A percentile compares a stretch with the other conserved stretches of the same genome.
These are phyloP conservation scores for Lophiostoma macrostomum DNA, from an alignment of 495 filamentous ascomycete species.

Conservation along the genomic window DNA sequence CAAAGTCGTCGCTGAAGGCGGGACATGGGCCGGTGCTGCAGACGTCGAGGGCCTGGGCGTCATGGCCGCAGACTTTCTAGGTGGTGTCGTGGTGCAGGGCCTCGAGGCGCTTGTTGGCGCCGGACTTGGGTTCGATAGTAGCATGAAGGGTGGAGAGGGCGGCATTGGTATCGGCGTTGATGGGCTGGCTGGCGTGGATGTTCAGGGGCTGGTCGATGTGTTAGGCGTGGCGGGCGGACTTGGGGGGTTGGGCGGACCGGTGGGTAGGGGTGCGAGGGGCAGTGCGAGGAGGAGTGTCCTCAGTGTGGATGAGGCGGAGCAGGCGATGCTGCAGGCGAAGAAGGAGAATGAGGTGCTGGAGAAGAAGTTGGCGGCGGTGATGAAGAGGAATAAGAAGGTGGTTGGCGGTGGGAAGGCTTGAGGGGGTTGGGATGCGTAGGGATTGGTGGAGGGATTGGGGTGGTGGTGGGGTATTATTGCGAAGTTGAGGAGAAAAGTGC, in stretches of 20 bases:
- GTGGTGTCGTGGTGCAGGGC: constrained; percentile 28
- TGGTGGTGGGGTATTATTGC: no score
- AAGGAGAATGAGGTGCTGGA: constrained; percentile 69
- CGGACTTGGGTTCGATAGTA: constrained; percentile 8
- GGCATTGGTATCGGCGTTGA: constrained; percentile 4
- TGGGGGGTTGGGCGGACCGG: constrained; percentile 29
- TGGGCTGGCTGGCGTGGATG: constrained; percentile 6
- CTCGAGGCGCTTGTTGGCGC: constrained; percentile 30
- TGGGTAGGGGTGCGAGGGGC: constrained; percentile 21
- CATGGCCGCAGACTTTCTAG: constrained; percentile 24
- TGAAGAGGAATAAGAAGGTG: constrained; percentile 57
- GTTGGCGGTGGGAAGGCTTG: constrained; percentile 10
- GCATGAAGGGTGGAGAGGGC: constrained; percentile 1
- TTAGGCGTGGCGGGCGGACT: constrained; percentile 2
- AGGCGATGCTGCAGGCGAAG: constrained; percentile 51
- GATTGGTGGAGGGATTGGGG: no score
- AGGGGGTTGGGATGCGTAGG: no score
- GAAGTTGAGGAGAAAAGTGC: no score
- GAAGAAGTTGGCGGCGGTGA: constrained; percentile 59
- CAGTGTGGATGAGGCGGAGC: constrained; percentile 61
- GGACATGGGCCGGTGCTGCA: background rate
- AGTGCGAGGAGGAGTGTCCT: constrained; percentile 39
- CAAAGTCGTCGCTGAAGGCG: constrained; percentile 25
- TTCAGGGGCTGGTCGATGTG: constrained; percentile 9
- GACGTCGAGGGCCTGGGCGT: constrained; percentile 29